Base-by-base conservation (phyloP, 768 basidiomycete genomes). In the Suillus fuscotomentosus region DNA sequence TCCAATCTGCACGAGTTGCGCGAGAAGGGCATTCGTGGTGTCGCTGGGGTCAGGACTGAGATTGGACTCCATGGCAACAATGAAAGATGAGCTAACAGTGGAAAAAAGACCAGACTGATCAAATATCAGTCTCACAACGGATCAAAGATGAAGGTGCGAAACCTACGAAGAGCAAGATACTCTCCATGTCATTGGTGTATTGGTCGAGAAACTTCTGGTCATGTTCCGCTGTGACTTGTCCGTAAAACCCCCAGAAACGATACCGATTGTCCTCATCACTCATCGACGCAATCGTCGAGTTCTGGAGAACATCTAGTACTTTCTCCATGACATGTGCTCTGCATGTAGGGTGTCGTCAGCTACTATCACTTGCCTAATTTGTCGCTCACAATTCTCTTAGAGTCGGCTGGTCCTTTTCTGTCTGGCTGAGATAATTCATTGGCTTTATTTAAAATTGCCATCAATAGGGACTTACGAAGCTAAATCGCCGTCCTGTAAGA, bases 131-230 rank as follows among this genome's bases (percentile, higher is more conserved):
- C 56, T 57, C 24, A 36, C 13, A 15, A 36, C 11, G 47, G 10
- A 38, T 48, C 11, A 20, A 13, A 22, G 11, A 48, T 22, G 0
- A 11, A 2, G 11, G 3, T n/a, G 5, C 5, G 10, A 27, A 13
- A 60, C 71, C 15, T 55, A 72, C 71, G 48, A 72, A 56, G 13
- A 70, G 71, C 3, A 72, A 56, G 11, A 70, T 51, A 13, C 67
- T 65, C 51, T 71, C 67, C 48, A 71, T 63, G 31, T 66, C 65
- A 31, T 63, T 47, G 15, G 55, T 65, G 51, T 65, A 66, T 31
- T 61, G 60, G 2, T 71, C 66, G 2, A 69, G 36, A 15, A 69
- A 64, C 36, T 69, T 63, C 22, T 38, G 43, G 59, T 72, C 66
- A 24, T 68, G 66, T 55, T 65, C 63, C 17, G 53, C 61, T 13